A percentile compares a stretch with the other conserved stretches of the same genome.
phyloP scores from a whole-genome alignment of 179 eudicot species.

The Amaranthus tricolor region DNA sequence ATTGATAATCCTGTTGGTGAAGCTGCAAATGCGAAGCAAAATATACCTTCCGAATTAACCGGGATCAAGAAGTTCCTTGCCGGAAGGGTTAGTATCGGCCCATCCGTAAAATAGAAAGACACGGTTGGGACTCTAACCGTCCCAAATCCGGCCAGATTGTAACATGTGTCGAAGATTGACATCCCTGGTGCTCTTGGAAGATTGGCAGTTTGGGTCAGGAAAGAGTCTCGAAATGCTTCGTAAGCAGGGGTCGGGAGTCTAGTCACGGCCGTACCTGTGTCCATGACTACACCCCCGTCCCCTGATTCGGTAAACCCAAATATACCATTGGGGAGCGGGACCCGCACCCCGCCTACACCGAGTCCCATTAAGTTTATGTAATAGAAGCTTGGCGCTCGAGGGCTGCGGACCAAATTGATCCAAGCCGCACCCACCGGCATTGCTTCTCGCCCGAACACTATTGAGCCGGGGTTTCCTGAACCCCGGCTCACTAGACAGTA shows the following conservation, averaged over 20 bases:
- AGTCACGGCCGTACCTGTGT: conserved; percentile 83
- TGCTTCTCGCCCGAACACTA: conserved; percentile 59
- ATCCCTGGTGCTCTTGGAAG: conserved; percentile 47
- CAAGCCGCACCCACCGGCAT: conserved; percentile 85
- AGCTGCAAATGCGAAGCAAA: conserved; percentile 83
- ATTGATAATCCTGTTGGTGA: conserved; percentile 61
- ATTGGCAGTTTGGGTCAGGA: conserved; percentile 45
- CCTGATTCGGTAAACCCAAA: conserved; percentile 45
- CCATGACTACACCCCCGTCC: conserved; percentile 77
- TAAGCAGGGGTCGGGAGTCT: conserved; percentile 61
- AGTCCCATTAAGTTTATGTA: conserved; percentile 66
- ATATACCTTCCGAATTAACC: conserved; percentile 66
- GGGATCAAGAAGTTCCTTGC: conserved; percentile 77
- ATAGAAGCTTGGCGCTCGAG: conserved; percentile 64
- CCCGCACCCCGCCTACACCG: conserved; percentile 67
- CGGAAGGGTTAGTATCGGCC: conserved; percentile 73
- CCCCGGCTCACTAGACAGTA: conserved; percentile 81
- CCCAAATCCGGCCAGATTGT: conserved; percentile 53
- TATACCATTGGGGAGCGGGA: conserved; percentile 43
- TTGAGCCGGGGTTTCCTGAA: conserved; percentile 46
- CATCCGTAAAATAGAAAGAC: conserved; percentile 70
- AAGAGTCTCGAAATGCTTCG: conserved; percentile 60
- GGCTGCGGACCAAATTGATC: conserved; percentile 63
- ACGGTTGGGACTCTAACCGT: conserved; percentile 84
- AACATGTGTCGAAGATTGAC: conserved; percentile 84